Base-by-base conservation (phyloP, 2,329 filamentous ascomycete species). In the Fusarium incarnatum region DNA sequence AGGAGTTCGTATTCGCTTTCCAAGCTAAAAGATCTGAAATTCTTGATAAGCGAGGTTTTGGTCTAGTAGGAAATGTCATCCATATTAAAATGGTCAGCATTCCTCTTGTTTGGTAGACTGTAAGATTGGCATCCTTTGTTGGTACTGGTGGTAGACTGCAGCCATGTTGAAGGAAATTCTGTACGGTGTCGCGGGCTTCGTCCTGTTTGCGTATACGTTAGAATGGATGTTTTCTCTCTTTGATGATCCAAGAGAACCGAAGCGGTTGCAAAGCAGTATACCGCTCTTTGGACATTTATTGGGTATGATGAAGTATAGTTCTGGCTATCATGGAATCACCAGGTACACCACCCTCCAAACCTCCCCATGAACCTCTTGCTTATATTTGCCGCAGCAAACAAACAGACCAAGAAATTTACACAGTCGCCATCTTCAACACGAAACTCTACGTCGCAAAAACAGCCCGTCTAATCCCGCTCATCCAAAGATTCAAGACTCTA, bases 361-460 rank as follows among this genome's bases (percentile, higher is more conserved):
- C 12, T 8, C 12, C 2, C 3, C 1, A 5, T 6, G 16, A 8
- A 6, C 13, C 4, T 20, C 5, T 5, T 10, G 5, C 34, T 57
- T 18, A 65, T 12, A 9, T 6, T 4, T 1, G 11, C 7, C 18
- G 10, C 20, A 59, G 56, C 42, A 63, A 67, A 0, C 63, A 66
- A 42, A 67, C 68, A 13, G 56, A 62, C 22, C 65, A 68, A 5
- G 77, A 78, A 56, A 73, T 78, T 8, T 78, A 74, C 25, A 77
- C 75, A 0, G 53, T 78, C 20, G 65, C 58, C 12, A 71, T 77
- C 25, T 65, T 78, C 54, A 72, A 68, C 49, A 67, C 73, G 7
- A 78, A 77, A 18, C 65, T 79, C 40, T 79, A 79, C 55, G 64
- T 77, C 13, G 59, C 68, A 48, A 72, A 74, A 23, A 72, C 76